A percentile compares a stretch with the other conserved stretches of the same genome.
phyloP scores from a whole-genome alignment of 305 asterid genomes.

The Fraxinus nigra region DNA sequence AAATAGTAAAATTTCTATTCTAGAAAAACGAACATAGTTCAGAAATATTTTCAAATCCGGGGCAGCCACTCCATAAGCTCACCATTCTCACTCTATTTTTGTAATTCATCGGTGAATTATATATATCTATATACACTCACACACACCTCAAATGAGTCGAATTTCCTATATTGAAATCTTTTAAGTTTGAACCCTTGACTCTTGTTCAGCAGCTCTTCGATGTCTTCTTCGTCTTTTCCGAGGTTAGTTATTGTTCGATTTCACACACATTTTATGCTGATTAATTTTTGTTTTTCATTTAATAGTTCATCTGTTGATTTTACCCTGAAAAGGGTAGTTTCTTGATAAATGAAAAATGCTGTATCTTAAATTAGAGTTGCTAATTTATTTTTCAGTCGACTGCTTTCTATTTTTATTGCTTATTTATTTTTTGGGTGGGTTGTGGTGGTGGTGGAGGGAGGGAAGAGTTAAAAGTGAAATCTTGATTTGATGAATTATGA shows the following conservation, averaged over 20 bases:
- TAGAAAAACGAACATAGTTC: background rate
- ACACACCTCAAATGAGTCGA: background rate
- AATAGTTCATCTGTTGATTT: background rate
- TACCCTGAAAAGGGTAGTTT: background rate
- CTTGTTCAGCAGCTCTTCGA: conserved; percentile 1
- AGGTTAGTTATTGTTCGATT: background rate
- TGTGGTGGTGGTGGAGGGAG: background rate
- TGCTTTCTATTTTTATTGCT: background rate
- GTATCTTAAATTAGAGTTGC: background rate
- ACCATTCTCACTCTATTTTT: background rate
- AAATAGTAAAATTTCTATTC: background rate
- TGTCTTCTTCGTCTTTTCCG: conserved; percentile 7
- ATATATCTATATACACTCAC: background rate
- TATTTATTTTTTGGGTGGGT: background rate
- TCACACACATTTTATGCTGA: background rate
- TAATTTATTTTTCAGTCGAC: background rate
- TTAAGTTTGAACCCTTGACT: background rate
- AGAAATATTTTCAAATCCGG: background rate
- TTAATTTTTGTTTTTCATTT: background rate
- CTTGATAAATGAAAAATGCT: background rate
- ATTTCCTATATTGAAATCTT: background rate
- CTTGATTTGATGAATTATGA: background rate
- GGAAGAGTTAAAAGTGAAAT: background rate
- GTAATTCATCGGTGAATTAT: background rate
- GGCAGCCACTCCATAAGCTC: background rate